Conservation (phyloP, 2,329 filamentous ascomycete species). For the Pestalotiopsis sp. region DNA sequence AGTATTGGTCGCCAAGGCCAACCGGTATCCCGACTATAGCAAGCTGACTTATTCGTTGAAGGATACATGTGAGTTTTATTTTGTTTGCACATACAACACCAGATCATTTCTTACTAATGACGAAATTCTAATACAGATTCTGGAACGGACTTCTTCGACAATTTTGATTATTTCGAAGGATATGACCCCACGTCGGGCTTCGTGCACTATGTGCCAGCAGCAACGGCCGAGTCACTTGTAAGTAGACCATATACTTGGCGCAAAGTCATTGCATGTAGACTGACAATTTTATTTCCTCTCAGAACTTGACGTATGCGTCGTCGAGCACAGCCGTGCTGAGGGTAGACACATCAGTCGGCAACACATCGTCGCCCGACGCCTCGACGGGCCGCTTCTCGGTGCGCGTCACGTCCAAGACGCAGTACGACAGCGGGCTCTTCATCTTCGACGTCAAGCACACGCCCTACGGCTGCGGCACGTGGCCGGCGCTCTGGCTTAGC, state of each 20-base stretch:
- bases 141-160: constrained; percentile 54
- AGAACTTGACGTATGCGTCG: constrained; percentile 67
- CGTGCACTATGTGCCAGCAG: constrained; percentile 54
- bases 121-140: constrained; percentile 39
- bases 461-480: constrained; percentile 65
- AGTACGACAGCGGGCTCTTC: constrained; percentile 67
- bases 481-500: constrained; percentile 68
- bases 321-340: constrained; percentile 54
- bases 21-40: constrained; percentile 52
- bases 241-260: constrained; percentile 16
- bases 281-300: constrained; percentile 14
- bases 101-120: background rate
- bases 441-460: constrained; percentile 68
- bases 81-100: background rate
- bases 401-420: constrained; percentile 61
- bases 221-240: constrained; percentile 45
- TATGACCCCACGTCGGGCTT: constrained; percentile 54
- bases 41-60: constrained; percentile 47
- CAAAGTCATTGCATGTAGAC: background rate
- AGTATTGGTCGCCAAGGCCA: constrained; percentile 42
- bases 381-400: constrained; percentile 65
- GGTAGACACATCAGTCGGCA: constrained; percentile 63
- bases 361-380: constrained; percentile 48
- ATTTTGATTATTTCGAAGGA: constrained; percentile 55
- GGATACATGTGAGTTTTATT: constrained; percentile 48